Evolutionary conservation across 805 yeast species (phyloP).

Genomic region (Metschnikowia dekortorum): DNA sequence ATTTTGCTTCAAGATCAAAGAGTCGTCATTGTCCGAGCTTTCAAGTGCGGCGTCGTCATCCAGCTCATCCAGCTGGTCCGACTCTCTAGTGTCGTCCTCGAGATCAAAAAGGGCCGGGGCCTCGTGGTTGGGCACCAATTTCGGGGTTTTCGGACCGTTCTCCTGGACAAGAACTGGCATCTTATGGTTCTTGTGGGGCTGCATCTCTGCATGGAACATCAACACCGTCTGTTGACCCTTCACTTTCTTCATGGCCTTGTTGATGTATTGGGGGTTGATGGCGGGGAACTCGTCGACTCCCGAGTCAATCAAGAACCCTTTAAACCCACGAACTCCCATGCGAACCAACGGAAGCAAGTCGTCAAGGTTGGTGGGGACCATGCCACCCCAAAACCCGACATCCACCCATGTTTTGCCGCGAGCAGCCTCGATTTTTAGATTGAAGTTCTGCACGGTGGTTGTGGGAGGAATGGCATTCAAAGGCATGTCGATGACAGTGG

Average conservation of each 20-base stretch:
- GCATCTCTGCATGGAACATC: slow-evolving; percentile 94
- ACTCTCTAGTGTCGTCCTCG: slow-evolving; percentile 12
- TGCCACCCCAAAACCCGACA: slow-evolving; percentile 95
- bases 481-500: slow-evolving; percentile 96
- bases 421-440: slow-evolving; percentile 75
- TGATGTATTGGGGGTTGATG: slow-evolving; percentile 60
- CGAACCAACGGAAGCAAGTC: slow-evolving; percentile 71
- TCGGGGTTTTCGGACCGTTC: slow-evolving; percentile 21
- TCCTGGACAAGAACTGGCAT: slow-evolving; percentile 23
- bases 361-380: slow-evolving; percentile 71
- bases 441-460: slow-evolving; percentile 72
- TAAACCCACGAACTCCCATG: slow-evolving; percentile 91
- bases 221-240: slow-evolving; percentile 63
- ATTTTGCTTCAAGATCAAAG: slow-evolving; percentile 1
- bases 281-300: slow-evolving; percentile 97
- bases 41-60: slow-evolving; percentile 9
- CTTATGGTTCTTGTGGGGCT: slow-evolving; percentile 29
- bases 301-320: slow-evolving; percentile 86
- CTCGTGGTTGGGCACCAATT: slow-evolving; percentile 21
- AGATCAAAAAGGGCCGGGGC: slow-evolving; percentile 17
- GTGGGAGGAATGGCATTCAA: slow-evolving; percentile 95
- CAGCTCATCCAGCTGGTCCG: slow-evolving; percentile 9
- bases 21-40: slow-evolving; percentile 4
- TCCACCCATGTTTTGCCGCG: slow-evolving; percentile 84
- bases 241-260: slow-evolving; percentile 60